Evolutionary conservation across 2,329 filamentous ascomycete genomes (phyloP).

Genomic region (Aspergillus clavatus): DNA sequence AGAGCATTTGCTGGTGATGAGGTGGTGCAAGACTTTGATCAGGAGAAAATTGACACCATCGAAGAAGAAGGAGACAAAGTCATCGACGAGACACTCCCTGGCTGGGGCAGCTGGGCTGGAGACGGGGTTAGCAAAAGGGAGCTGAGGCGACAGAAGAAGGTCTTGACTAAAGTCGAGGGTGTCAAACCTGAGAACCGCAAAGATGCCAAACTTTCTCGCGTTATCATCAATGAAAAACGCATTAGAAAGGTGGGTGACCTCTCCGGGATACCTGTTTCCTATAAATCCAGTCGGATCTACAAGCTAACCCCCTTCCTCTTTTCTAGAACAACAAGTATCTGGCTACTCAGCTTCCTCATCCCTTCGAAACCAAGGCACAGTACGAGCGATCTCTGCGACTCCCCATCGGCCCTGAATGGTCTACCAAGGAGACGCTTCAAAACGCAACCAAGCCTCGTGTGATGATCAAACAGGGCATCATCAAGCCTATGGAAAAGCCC

Average conservation of each 20-base stretch:
- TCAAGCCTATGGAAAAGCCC: slow-evolving; percentile 82
- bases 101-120: slow-evolving; percentile 91
- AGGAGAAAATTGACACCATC: slow-evolving; percentile 68
- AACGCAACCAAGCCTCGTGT: slow-evolving; percentile 82
- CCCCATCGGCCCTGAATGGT: slow-evolving; percentile 90
- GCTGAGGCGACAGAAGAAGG: slow-evolving; percentile 53
- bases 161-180: slow-evolving; percentile 54
- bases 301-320: slow-evolving; percentile 14
- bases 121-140: slow-evolving; percentile 70
- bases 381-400: slow-evolving; percentile 85
- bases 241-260: slow-evolving; percentile 74
- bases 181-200: slow-evolving; percentile 71
- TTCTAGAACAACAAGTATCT: slow-evolving; percentile 76
- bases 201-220: slow-evolving; percentile 74
- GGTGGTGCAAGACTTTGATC: slow-evolving; percentile 72
- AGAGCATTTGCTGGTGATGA: slow-evolving; percentile 85
- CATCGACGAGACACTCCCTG: slow-evolving; percentile 78
- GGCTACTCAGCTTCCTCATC: slow-evolving; percentile 76
- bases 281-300: too few relatives aligned
- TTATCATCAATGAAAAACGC: slow-evolving; percentile 89
- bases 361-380: slow-evolving; percentile 81
- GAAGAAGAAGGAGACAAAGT: slow-evolving; percentile 78
- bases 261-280: too few relatives aligned
- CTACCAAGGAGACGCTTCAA: slow-evolving; percentile 93
- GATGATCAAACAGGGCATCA: slow-evolving; percentile 84